A percentile compares a stretch with the other conserved stretches of the same genome.
Conservation (phyloP, 2,329 filamentous ascomycete genomes). For the Colletotrichum phormii region DNA sequence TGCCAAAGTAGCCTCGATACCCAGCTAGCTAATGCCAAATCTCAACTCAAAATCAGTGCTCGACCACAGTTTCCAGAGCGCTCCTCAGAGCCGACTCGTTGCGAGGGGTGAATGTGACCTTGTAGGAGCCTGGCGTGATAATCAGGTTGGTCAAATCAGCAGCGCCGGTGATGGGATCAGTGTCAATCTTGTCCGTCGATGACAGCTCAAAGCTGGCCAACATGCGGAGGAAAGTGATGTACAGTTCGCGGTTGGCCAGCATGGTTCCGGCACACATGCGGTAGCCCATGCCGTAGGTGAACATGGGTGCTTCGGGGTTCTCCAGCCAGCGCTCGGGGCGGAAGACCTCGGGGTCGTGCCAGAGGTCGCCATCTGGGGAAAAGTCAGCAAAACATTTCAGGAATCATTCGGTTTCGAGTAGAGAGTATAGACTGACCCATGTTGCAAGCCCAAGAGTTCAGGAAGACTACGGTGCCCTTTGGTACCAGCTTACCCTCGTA, state of each 20-base stretch:
- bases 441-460: conserved; percentile 46
- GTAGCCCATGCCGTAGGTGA: conserved; percentile 64
- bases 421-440: conserved; percentile 42
- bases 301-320: conserved; percentile 57
- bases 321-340: conserved; percentile 59
- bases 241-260: conserved; percentile 65
- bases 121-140: conserved; percentile 7
- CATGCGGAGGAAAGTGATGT: conserved; percentile 62
- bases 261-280: conserved; percentile 67
- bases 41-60: background rate
- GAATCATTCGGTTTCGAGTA: conserved; percentile 64
- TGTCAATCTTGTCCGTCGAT: conserved; percentile 37
- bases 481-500: conserved; percentile 48
- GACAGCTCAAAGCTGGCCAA: conserved; percentile 62
- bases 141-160: conserved; percentile 29
- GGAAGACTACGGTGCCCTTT: conserved; percentile 61
- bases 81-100: conserved; percentile 9
- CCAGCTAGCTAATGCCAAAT: too few relatives aligned
- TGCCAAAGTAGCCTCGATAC: too few relatives aligned
- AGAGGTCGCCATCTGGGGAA: conserved; percentile 64
- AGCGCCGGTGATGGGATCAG: conserved; percentile 23
- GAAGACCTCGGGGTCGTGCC: conserved; percentile 73
- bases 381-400: background rate
- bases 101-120: conserved; percentile 23
- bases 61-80: background rate